These are phyloP conservation scores for Penicillium palitans DNA, from an alignment of 2,329 filamentous ascomycete species.

Conservation along the genomic window DNA sequence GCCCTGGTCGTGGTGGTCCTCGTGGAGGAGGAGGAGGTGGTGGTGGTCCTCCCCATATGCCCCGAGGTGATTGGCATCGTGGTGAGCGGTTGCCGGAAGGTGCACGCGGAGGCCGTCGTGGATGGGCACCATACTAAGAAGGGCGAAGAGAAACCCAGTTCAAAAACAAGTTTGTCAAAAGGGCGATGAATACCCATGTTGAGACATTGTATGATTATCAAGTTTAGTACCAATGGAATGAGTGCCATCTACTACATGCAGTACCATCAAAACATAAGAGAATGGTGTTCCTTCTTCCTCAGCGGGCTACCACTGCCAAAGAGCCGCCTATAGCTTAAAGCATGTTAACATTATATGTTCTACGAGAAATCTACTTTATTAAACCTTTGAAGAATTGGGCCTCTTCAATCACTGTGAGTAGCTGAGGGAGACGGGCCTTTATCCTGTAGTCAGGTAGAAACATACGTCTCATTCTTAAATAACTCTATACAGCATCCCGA, in stretches of 20 bases:
- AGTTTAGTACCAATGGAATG: slow-evolving; percentile 6
- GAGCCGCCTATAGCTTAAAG: not conserved
- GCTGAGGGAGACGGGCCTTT: not conserved
- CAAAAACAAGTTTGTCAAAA: not conserved
- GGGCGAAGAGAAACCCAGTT: not conserved
- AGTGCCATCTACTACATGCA: not conserved
- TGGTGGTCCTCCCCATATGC: slow-evolving; percentile 38
- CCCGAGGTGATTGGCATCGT: slow-evolving; percentile 50
- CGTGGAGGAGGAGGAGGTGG: slow-evolving; percentile 40
- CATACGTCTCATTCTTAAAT: too few relatives aligned
- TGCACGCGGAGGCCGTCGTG: slow-evolving; percentile 38
- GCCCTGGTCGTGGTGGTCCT: slow-evolving; percentile 44
- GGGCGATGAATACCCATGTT: slow-evolving; percentile 10
- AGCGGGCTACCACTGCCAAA: not conserved
- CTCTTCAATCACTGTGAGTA: not conserved
- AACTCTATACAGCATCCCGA: too few relatives aligned
- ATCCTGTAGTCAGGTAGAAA: too few relatives aligned
- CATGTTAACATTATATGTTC: too few relatives aligned
- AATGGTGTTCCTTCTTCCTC: too few relatives aligned
- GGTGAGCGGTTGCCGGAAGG: slow-evolving; percentile 49
- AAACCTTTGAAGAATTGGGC: not conserved
- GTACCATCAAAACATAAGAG: not conserved
- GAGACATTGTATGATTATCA: slow-evolving; percentile 18
- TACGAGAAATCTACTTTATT: not conserved
- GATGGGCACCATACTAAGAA: slow-evolving; percentile 42